Evolutionary conservation across 2,329 filamentous ascomycete species (phyloP).

Genomic region (Neopestalotiopsis rosae): DNA sequence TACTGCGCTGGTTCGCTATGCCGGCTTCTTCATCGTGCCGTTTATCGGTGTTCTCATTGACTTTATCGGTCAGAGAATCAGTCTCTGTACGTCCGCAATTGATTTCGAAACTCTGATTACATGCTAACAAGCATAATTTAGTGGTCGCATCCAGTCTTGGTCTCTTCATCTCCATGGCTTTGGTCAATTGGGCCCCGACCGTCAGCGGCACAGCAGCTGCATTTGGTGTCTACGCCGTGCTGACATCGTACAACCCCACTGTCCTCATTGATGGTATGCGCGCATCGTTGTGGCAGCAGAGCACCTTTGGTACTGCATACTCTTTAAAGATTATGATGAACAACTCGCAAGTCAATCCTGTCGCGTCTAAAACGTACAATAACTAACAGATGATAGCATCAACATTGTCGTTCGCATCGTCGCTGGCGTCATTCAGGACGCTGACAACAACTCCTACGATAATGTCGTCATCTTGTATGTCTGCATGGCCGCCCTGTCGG

Average conservation of each 20-base stretch:
- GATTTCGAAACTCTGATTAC: no score
- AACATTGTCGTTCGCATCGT: constrained; percentile 64
- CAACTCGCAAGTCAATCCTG: constrained; percentile 47
- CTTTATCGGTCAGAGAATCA: constrained; percentile 57
- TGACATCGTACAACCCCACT: constrained; percentile 59
- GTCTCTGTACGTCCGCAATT: constrained; percentile 39
- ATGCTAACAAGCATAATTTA: constrained; percentile 6
- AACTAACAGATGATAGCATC: constrained; percentile 46
- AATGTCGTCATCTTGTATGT: constrained; percentile 62
- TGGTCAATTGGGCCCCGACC: constrained; percentile 57
- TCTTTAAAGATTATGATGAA: constrained; percentile 66
- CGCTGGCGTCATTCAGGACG: constrained; percentile 63
- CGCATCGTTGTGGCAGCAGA: constrained; percentile 63
- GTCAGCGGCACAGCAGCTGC: constrained; percentile 59
- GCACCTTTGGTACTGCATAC: constrained; percentile 65
- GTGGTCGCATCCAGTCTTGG: constrained; percentile 51
- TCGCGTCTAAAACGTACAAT: neutral
- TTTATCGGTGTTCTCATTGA: constrained; percentile 62
- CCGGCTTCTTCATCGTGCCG: constrained; percentile 63
- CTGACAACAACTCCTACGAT: constrained; percentile 60
- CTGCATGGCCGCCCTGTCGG: constrained; percentile 53
- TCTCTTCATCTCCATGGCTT: constrained; percentile 57
- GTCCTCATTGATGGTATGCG: constrained; percentile 66
- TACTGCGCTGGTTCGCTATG: constrained; percentile 59
- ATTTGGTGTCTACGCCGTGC: constrained; percentile 65